Conservation (phyloP, 306 rosid genomes). For the Parietaria judaica region DNA sequence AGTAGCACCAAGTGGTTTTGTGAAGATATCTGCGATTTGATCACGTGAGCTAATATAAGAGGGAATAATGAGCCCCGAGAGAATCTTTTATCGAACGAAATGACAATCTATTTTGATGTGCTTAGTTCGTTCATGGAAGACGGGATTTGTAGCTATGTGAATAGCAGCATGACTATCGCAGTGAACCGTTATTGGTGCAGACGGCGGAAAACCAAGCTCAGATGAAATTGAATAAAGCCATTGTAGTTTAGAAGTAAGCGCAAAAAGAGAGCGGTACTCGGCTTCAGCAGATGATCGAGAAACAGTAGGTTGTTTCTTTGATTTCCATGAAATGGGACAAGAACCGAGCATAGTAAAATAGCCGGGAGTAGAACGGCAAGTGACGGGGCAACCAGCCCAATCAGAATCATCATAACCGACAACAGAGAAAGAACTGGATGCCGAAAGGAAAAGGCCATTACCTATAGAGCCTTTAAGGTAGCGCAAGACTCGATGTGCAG, state of each 20-base stretch:
- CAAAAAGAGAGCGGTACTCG: neutral
- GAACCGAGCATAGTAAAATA: slow-evolving; percentile 4
- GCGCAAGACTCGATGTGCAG: neutral
- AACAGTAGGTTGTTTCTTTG: slow-evolving; percentile 3
- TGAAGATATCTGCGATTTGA: neutral
- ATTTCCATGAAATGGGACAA: neutral
- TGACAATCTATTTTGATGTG: slow-evolving; percentile 4
- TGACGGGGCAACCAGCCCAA: neutral
- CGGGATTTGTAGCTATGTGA: neutral
- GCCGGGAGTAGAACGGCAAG: neutral
- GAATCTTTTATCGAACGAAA: neutral
- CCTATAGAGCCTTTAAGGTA: neutral
- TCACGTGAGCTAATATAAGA: neutral
- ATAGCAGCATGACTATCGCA: neutral
- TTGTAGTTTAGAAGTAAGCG: neutral
- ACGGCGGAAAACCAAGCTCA: neutral
- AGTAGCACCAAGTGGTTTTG: neutral
- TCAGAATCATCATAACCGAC: neutral
- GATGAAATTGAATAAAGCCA: neutral
- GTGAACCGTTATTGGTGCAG: neutral
- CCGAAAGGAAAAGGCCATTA: neutral
- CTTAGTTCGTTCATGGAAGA: neutral
- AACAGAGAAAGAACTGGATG: neutral
- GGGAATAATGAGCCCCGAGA: neutral
- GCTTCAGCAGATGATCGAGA: neutral